Percentiles rank a stretch among this genome's conserved stretches.
Conservation (phyloP, 2,329 filamentous ascomycete genomes). For the Blastomyces parvus region DNA sequence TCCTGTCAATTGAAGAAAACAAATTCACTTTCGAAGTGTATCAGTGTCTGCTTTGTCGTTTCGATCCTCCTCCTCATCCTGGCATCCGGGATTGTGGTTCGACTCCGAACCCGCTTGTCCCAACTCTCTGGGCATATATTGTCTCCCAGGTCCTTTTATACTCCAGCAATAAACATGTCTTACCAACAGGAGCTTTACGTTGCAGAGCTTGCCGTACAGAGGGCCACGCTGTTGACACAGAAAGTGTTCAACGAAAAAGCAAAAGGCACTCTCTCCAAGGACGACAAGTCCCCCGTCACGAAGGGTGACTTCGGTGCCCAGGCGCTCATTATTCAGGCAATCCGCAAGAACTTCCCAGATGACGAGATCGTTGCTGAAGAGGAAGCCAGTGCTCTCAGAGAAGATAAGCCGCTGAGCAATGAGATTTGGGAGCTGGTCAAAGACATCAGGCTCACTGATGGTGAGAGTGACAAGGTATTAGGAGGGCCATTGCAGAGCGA, state of each 20-base stretch:
- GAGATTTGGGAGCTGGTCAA: slow-evolving; percentile 80
- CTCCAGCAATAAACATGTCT: slow-evolving; percentile 30
- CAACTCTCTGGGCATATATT: slow-evolving; percentile 27
- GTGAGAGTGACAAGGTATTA: slow-evolving; percentile 54
- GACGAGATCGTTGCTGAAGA: slow-evolving; percentile 95
- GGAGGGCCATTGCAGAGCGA: slow-evolving; percentile 59
- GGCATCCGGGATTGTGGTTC: slow-evolving; percentile 31
- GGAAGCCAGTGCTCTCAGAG: slow-evolving; percentile 70
- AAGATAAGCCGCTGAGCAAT: slow-evolving; percentile 58
- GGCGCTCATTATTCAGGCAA: slow-evolving; percentile 84
- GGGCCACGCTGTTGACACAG: slow-evolving; percentile 66
- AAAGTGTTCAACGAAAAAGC: slow-evolving; percentile 76
- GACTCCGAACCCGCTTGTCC: slow-evolving; percentile 33
- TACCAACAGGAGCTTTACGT: slow-evolving; percentile 73
- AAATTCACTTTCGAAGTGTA: not conserved
- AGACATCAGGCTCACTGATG: slow-evolving; percentile 58
- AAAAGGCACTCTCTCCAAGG: slow-evolving; percentile 89
- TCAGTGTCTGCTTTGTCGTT: slow-evolving; percentile 4
- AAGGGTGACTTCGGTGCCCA: slow-evolving; percentile 98
- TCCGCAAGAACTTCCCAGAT: slow-evolving; percentile 77
- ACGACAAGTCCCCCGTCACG: slow-evolving; percentile 92
- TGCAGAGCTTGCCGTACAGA: slow-evolving; percentile 80
- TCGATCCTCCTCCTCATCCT: slow-evolving; percentile 27
- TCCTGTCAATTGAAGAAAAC: not conserved
- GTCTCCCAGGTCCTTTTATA: slow-evolving; percentile 17